phyloP scores from a whole-genome alignment of 2,329 filamentous ascomycete species.

The Ilyonectria robusta region DNA sequence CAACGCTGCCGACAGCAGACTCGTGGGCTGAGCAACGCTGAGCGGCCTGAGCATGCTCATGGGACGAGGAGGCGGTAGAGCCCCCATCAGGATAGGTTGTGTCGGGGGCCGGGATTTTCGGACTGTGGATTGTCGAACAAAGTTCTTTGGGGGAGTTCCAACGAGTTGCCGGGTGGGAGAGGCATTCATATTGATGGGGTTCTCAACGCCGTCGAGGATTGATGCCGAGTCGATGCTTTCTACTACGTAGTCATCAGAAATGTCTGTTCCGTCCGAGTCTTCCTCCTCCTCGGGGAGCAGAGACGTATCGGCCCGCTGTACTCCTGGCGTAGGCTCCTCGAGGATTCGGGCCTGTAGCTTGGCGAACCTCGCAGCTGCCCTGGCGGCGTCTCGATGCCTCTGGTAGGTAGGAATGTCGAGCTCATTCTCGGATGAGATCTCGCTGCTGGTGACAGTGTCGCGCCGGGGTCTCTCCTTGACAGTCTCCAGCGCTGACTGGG shows the following conservation, averaged over 20 bases:
- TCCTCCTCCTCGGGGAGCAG: constrained; percentile 71
- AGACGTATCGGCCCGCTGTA: constrained; percentile 63
- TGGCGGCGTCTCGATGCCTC: constrained; percentile 72
- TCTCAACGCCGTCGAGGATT: constrained; percentile 76
- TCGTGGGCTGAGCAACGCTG: constrained; percentile 79
- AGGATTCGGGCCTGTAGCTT: constrained; percentile 57
- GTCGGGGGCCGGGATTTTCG: constrained; percentile 71
- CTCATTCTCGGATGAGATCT: constrained; percentile 87
- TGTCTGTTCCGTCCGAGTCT: constrained; percentile 74
- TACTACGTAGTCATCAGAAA: constrained; percentile 73
- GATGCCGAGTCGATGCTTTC: constrained; percentile 80
- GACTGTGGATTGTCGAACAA: constrained; percentile 74
- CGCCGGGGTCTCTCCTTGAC: constrained; percentile 78
- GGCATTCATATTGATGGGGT: constrained; percentile 68
- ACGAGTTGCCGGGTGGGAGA: constrained; percentile 72
- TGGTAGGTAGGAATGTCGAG: constrained; percentile 77
- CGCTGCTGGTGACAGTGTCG: constrained; percentile 86
- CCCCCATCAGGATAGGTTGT: constrained; percentile 71
- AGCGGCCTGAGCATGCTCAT: constrained; percentile 73
- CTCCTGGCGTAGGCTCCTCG: constrained; percentile 55
- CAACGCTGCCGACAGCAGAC: constrained; percentile 79
- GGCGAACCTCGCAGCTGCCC: constrained; percentile 64
- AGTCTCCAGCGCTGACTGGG: constrained; percentile 78
- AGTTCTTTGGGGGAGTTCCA: constrained; percentile 74
- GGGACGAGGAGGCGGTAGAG: constrained; percentile 79